These are phyloP conservation scores for Fibroporia radiculosa DNA, from an alignment of 768 basidiomycete species.

Conservation along the genomic window DNA sequence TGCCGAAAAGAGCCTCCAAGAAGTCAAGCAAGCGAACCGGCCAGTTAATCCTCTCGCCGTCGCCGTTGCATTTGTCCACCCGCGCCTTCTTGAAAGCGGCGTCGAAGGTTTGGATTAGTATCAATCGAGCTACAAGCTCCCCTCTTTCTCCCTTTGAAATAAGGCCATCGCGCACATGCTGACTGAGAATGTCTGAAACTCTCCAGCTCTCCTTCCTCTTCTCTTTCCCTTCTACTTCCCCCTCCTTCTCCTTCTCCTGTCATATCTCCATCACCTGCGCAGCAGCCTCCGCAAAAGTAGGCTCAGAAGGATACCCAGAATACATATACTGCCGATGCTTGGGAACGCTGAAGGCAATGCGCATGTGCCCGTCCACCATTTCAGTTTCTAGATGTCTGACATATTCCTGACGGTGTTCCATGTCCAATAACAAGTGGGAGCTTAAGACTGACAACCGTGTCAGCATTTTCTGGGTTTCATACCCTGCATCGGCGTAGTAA, in stretches of 20 bases:
- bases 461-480: not conserved
- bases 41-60: not conserved
- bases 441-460: not conserved
- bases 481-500: not conserved
- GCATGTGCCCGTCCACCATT: conserved; percentile 23
- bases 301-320: conserved; percentile 27
- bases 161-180: not conserved
- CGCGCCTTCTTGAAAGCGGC: too few species aligned
- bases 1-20: conserved; percentile 15
- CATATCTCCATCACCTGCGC: conserved; percentile 4
- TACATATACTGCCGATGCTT: conserved; percentile 16
- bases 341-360: conserved; percentile 21
- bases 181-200: too few species aligned
- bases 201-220: too few species aligned
- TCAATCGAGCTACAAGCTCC: conserved; percentile 19
- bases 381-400: too few species aligned
- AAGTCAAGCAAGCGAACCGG: conserved; percentile 15
- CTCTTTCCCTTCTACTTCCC: too few species aligned
- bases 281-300: conserved; percentile 27
- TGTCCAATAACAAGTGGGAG: not conserved
- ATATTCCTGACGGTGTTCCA: conserved; percentile 7
- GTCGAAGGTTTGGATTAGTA: conserved; percentile 33
- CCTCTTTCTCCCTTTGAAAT: conserved; percentile 28
- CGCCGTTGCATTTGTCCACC: conserved; percentile 20
- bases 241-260: not conserved